A percentile compares a stretch with the other conserved stretches of the same genome.
These are phyloP conservation scores for Didymella glomerata DNA, from an alignment of 2,329 filamentous ascomycete species.

Conservation along the genomic window DNA sequence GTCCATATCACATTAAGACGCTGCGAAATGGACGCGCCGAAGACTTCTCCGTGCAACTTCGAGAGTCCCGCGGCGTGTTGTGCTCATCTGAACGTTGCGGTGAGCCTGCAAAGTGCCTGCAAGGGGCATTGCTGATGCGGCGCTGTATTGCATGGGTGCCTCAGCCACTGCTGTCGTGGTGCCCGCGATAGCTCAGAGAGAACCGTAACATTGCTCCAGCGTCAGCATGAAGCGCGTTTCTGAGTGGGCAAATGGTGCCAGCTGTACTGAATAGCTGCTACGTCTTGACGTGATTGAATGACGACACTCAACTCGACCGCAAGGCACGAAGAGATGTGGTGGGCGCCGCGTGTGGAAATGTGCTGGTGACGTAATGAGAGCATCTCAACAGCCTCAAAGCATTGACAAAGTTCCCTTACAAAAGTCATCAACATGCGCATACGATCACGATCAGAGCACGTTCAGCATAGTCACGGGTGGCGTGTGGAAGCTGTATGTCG, in stretches of 20 bases:
- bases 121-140: constrained; percentile 3
- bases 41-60: not conserved
- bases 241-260: not conserved
- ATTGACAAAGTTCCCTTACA: not conserved
- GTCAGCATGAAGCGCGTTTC: not conserved
- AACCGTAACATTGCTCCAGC: not conserved
- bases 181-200: not conserved
- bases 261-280: not conserved
- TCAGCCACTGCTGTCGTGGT: not conserved
- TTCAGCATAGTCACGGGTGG: not conserved
- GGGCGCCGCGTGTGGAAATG: not conserved
- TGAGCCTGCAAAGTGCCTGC: not conserved
- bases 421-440: not conserved
- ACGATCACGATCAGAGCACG: not conserved
- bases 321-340: too few relatives aligned
- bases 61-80: not conserved
- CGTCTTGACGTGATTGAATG: not conserved
- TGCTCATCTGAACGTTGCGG: not conserved
- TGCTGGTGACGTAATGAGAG: not conserved
- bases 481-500: not conserved
- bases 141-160: constrained; percentile 1
- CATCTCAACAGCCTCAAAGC: not conserved
- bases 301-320: not conserved
- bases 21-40: constrained; percentile 2
- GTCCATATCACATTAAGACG: not conserved